Conservation (phyloP, 192 early-diverging fungal genomes). For the Backusella morwellensis region DNA sequence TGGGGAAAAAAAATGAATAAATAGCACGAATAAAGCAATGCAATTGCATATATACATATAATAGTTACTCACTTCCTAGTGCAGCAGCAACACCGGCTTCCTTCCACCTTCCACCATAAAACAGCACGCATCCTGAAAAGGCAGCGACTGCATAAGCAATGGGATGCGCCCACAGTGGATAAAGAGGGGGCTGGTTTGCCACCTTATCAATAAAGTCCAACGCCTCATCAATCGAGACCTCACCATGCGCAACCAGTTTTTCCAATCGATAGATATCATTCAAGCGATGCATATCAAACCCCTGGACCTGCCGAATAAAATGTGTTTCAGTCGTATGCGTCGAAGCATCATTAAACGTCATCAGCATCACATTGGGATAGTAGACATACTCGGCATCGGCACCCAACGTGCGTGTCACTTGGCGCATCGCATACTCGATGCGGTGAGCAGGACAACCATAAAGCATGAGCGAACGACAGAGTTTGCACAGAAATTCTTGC, state of each 20-base stretch:
- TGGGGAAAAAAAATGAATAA: background rate
- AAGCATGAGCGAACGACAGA: conserved; percentile 63
- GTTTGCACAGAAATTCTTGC: conserved; percentile 60
- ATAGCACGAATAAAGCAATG: background rate
- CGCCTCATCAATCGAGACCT: conserved; percentile 61
- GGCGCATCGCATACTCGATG: conserved; percentile 61
- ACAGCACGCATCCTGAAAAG: conserved; percentile 60
- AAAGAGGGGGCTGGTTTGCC: conserved; percentile 47
- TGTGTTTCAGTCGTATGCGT: conserved; percentile 74
- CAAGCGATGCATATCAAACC: conserved; percentile 68
- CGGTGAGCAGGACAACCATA: conserved; percentile 72
- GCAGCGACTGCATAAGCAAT: conserved; percentile 51
- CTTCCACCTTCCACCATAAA: conserved; percentile 67
- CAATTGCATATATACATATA: background rate
- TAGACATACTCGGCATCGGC: conserved; percentile 64
- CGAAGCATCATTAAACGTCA: conserved; percentile 65
- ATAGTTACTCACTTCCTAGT: conserved; percentile 36
- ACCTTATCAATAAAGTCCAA: conserved; percentile 60
- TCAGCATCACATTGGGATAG: conserved; percentile 68
- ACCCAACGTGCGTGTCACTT: conserved; percentile 57
- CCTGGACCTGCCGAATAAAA: conserved; percentile 55
- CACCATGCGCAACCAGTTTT: conserved; percentile 59
- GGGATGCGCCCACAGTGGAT: conserved; percentile 56
- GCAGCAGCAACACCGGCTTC: conserved; percentile 58
- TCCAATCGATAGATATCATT: conserved; percentile 60